Evolutionary conservation across 1,139 yeast species (phyloP).

Genomic region (Suhomyces terraborum): DNA sequence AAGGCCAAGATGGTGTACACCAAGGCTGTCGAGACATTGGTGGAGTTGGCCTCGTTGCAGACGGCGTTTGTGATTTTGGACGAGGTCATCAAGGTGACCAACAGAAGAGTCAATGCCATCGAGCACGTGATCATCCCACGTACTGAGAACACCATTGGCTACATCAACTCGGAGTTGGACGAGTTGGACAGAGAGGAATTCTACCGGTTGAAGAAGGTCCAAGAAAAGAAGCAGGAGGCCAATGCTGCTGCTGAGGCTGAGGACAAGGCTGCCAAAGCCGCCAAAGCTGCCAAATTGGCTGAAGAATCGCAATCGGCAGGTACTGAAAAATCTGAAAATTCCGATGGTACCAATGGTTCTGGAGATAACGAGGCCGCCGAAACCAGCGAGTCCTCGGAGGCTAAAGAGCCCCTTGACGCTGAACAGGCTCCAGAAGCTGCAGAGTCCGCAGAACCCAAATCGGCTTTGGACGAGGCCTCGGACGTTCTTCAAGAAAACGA

Average conservation of each 20-base stretch:
- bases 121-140: slow-evolving; percentile 98
- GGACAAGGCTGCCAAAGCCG: slow-evolving; percentile 26
- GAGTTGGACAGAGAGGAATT: slow-evolving; percentile 98
- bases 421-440: slow-evolving; percentile 17
- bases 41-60: slow-evolving; percentile 90
- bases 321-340: slow-evolving; percentile 47
- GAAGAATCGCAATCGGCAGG: slow-evolving; percentile 21
- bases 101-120: slow-evolving; percentile 97
- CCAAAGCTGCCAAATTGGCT: slow-evolving; percentile 46
- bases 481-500: slow-evolving; percentile 41
- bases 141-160: slow-evolving; percentile 90
- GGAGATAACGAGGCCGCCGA: no score
- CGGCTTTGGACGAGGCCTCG: slow-evolving; percentile 23
- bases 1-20: slow-evolving; percentile 91
- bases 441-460: slow-evolving; percentile 8
- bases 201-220: slow-evolving; percentile 93
- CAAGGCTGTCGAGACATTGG: slow-evolving; percentile 93
- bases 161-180: slow-evolving; percentile 93
- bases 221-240: slow-evolving; percentile 89
- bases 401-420: slow-evolving; percentile 14
- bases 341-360: no score
- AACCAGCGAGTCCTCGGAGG: slow-evolving; percentile 47
- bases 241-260: slow-evolving; percentile 65
- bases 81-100: slow-evolving; percentile 96
- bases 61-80: slow-evolving; percentile 96